Conservation (phyloP, 2,329 filamentous ascomycete species). For the Tolypocladium ophioglossoides region DNA sequence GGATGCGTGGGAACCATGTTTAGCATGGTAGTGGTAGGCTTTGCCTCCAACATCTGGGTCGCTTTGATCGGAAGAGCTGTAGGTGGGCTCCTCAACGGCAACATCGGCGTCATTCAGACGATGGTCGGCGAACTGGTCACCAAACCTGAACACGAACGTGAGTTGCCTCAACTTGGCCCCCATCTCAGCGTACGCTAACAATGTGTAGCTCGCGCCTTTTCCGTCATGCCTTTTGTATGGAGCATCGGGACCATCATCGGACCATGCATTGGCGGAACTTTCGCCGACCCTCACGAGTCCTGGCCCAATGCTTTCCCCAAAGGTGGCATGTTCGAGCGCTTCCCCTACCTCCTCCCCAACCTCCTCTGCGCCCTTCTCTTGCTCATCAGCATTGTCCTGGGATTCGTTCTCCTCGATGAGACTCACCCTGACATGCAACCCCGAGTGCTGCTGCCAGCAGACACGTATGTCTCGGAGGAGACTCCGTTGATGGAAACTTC, state of each 20-base stretch:
- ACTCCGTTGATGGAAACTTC: conserved; percentile 69
- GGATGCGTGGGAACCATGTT: conserved; percentile 76
- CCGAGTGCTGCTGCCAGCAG: conserved; percentile 31
- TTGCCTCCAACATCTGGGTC: conserved; percentile 74
- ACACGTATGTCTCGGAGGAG: conserved; percentile 48
- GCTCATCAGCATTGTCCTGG: conserved; percentile 65
- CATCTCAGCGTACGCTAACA: conserved; percentile 7
- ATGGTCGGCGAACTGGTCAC: conserved; percentile 86
- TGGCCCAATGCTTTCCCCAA: conserved; percentile 62
- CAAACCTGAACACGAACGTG: conserved; percentile 77
- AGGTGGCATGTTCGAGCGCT: conserved; percentile 60
- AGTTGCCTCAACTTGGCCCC: conserved; percentile 23
- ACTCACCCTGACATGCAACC: conserved; percentile 78
- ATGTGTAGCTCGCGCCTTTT: conserved; percentile 62
- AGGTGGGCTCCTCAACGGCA: conserved; percentile 80
- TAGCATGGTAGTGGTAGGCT: conserved; percentile 73
- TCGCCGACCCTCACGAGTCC: conserved; percentile 65
- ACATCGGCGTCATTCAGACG: conserved; percentile 83
- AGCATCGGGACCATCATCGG: conserved; percentile 82
- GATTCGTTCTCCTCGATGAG: conserved; percentile 75
- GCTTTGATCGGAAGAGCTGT: conserved; percentile 66
- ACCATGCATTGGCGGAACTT: conserved; percentile 76
- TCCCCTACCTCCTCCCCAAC: conserved; percentile 85
- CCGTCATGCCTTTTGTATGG: conserved; percentile 94
- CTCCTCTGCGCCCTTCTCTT: conserved; percentile 71